A percentile compares a stretch with the other conserved stretches of the same genome.
Conservation (phyloP, 1,139 yeast species). For the Sugiyamaella castrensis region DNA sequence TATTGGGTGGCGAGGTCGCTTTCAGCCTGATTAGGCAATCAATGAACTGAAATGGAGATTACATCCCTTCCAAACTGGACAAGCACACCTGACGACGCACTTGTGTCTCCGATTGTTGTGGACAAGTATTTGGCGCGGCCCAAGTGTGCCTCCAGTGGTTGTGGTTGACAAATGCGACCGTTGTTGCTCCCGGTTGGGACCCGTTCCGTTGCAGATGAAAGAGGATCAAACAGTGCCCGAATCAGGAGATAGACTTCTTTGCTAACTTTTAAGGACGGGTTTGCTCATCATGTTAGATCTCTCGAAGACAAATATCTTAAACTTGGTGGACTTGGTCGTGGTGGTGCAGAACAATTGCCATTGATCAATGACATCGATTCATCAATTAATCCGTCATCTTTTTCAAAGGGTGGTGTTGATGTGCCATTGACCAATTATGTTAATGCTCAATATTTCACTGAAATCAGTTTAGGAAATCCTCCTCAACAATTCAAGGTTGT, state of each 20-base stretch:
- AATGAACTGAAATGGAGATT: not conserved
- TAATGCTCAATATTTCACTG: conserved; percentile 94
- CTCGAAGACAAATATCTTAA: conserved; percentile 71
- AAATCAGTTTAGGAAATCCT: conserved; percentile 86
- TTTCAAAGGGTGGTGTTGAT: conserved; percentile 49
- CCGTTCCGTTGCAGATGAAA: no score
- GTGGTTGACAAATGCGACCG: no score
- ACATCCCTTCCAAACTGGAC: no score
- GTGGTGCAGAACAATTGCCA: conserved; percentile 28
- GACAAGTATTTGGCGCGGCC: no score
- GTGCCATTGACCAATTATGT: conserved; percentile 87
- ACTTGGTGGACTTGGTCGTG: conserved; percentile 41
- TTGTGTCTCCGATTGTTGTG: no score
- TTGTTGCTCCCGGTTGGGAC: no score
- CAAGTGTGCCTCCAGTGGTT: no score
- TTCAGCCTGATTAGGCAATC: no score
- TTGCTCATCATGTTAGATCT: conserved; percentile 62
- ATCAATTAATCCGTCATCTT: conserved; percentile 18
- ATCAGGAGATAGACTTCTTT: not conserved
- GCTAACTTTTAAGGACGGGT: conserved; percentile 33
- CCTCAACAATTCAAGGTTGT: conserved; percentile 75
- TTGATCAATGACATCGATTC: conserved; percentile 38
- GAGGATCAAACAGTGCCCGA: no score
- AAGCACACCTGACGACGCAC: not conserved
- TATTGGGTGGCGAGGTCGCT: not conserved